Conservation (phyloP, 805 yeast genomes). For the Saturnispora dispora region DNA sequence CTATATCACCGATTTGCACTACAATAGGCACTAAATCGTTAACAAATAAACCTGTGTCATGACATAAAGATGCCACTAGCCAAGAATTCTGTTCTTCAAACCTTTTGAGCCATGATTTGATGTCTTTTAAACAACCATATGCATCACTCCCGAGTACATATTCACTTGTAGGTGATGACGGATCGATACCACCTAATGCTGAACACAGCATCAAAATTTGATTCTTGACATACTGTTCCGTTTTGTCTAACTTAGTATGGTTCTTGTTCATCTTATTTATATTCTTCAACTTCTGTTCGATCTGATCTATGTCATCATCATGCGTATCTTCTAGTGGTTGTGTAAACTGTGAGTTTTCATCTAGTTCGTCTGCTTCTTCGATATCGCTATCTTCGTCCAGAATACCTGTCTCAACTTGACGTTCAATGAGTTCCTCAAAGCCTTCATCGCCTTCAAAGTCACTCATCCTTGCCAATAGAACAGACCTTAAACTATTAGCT, state of each 20-base stretch:
- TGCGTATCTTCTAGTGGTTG: constrained; percentile 4
- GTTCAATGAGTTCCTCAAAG: constrained; percentile 15
- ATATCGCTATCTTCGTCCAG: constrained; percentile 6
- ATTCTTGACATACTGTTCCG: constrained; percentile 43
- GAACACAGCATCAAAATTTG: constrained; percentile 76
- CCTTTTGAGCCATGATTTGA: constrained; percentile 78
- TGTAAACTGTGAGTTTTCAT: not conserved
- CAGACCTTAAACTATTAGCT: not conserved
- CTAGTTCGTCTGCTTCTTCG: not conserved
- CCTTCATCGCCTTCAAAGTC: constrained; percentile 13
- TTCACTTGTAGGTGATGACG: constrained; percentile 30
- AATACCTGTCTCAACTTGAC: not conserved
- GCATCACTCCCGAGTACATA: constrained; percentile 88
- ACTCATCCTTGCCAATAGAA: not conserved
- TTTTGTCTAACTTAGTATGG: constrained; percentile 9
- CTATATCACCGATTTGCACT: constrained; percentile 33
- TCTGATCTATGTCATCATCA: not conserved
- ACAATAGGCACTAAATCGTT: constrained; percentile 71
- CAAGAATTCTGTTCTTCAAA: constrained; percentile 70
- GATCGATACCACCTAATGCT: constrained; percentile 87
- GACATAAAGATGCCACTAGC: constrained; percentile 84
- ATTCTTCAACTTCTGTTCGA: not conserved
- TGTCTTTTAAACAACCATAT: constrained; percentile 72
- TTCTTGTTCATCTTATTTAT: not conserved
- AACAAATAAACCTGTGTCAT: constrained; percentile 63